phyloP scores from a whole-genome alignment of 495 filamentous ascomycete species.

The Penicillium arizonense region DNA sequence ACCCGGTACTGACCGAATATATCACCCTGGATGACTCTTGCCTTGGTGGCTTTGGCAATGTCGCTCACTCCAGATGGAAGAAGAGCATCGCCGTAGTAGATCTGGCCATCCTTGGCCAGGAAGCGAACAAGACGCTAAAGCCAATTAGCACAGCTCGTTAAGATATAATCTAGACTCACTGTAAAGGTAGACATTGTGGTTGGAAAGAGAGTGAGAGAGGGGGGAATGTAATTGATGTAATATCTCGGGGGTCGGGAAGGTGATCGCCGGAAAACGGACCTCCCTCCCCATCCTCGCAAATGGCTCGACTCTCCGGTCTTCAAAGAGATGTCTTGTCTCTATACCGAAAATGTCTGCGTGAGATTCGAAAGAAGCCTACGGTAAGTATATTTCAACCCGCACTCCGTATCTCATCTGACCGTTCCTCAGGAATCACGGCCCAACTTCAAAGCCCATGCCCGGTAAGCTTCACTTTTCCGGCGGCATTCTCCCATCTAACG shows the following conservation, averaged over 20 bases:
- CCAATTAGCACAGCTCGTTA: neutral
- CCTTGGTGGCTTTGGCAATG: conserved; percentile 63
- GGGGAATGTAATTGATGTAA: neutral
- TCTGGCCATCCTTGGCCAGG: conserved; percentile 68
- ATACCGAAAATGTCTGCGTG: conserved; percentile 82
- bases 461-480: conserved; percentile 36
- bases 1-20: conserved; percentile 71
- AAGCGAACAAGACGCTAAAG: conserved; percentile 74
- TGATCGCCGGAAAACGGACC: conserved; percentile 21
- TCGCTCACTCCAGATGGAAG: conserved; percentile 66
- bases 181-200: conserved; percentile 14
- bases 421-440: conserved; percentile 42
- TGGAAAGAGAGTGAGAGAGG: neutral
- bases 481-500: neutral
- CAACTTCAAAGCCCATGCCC: conserved; percentile 56
- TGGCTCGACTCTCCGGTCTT: conserved; percentile 73
- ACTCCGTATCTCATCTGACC: conserved; percentile 3
- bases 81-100: conserved; percentile 83
- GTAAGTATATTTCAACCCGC: conserved; percentile 43
- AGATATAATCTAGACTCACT: conserved; percentile 5
- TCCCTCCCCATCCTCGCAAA: conserved; percentile 2
- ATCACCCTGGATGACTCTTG: conserved; percentile 67
- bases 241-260: conserved; percentile 19
- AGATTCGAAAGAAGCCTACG: conserved; percentile 74
- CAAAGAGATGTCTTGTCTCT: conserved; percentile 85